Evolutionary conservation across 176 grass and related monocot genomes (phyloP).

Genomic region (Carex scoparia): DNA sequence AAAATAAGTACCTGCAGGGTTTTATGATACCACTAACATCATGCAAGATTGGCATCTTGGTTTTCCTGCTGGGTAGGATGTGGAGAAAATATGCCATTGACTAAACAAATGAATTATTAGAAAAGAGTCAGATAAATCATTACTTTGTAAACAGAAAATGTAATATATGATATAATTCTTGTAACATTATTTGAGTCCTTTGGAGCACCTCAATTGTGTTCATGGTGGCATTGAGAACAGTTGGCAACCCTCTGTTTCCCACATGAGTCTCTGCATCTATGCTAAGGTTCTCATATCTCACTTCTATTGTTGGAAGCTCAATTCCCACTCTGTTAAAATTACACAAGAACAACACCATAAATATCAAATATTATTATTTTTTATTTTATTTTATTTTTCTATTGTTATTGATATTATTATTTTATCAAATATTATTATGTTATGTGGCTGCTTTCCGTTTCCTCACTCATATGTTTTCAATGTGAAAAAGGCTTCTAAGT

Average conservation of each 20-base stretch:
- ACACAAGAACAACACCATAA: background rate
- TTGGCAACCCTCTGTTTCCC: conserved; percentile 26
- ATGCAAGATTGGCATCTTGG: conserved; percentile 62
- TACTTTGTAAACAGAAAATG: background rate
- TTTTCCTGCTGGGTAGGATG: conserved; percentile 67
- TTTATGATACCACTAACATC: conserved; percentile 85
- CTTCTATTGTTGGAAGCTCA: conserved; percentile 32
- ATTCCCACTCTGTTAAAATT: conserved; percentile 23
- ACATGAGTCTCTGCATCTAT: conserved; percentile 29
- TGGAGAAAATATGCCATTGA: conserved; percentile 52
- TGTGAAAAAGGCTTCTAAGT: no score
- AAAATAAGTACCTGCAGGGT: conserved; percentile 55
- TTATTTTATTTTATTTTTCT: background rate
- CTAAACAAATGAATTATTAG: conserved; percentile 24
- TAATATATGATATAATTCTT: background rate
- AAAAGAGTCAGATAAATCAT: background rate
- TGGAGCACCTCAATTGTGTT: conserved; percentile 29
- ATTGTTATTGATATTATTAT: no score
- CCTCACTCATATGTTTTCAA: background rate
- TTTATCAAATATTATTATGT: background rate
- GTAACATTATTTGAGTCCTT: background rate
- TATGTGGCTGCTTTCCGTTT: background rate
- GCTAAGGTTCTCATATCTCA: conserved; percentile 26
- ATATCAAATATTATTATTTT: background rate
- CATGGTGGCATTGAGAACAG: conserved; percentile 15